These are phyloP conservation scores for Phaffia rhodozyma DNA, from an alignment of 1,284 basidiomycete species.

Conservation along the genomic window DNA sequence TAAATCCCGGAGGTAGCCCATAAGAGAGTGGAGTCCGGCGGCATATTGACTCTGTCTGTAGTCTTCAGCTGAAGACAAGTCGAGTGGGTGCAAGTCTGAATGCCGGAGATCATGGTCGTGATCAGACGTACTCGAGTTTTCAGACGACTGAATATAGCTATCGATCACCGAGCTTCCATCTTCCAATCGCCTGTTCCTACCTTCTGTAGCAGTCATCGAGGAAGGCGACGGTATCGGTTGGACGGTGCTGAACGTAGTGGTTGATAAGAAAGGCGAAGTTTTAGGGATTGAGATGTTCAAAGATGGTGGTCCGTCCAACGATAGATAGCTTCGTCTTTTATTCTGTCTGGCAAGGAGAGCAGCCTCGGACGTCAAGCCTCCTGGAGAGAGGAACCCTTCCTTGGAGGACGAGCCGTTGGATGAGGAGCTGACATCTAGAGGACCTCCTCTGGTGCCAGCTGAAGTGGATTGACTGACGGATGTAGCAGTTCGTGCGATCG, in stretches of 20 bases:
- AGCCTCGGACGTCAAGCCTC: not conserved
- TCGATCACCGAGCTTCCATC: slow-evolving; percentile 10
- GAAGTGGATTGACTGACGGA: too few relatives aligned
- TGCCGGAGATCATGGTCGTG: not conserved
- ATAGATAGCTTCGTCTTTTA: slow-evolving; percentile 73
- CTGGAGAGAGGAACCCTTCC: not conserved
- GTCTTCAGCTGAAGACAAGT: slow-evolving; percentile 4
- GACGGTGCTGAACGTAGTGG: slow-evolving; percentile 18
- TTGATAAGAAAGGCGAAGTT: slow-evolving; percentile 49
- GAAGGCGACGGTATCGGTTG: not conserved
- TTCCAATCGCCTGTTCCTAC: not conserved
- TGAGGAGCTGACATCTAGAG: not conserved
- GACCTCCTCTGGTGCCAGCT: not conserved
- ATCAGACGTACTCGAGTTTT: not conserved
- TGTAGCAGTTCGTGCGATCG: too few relatives aligned
- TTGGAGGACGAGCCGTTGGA: not conserved
- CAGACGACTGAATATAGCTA: slow-evolving; percentile 1
- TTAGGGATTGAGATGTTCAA: slow-evolving; percentile 44
- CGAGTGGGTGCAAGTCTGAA: not conserved
- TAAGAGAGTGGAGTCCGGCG: slow-evolving; percentile 65
- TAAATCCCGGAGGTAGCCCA: slow-evolving; percentile 90
- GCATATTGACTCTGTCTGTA: slow-evolving; percentile 26
- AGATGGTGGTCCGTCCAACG: slow-evolving; percentile 45
- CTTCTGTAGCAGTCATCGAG: not conserved
- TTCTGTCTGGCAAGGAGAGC: not conserved